Evolutionary conservation across 202 grass and related monocot genomes (phyloP).

Genomic region (Dendrocalamus latiflorus): DNA sequence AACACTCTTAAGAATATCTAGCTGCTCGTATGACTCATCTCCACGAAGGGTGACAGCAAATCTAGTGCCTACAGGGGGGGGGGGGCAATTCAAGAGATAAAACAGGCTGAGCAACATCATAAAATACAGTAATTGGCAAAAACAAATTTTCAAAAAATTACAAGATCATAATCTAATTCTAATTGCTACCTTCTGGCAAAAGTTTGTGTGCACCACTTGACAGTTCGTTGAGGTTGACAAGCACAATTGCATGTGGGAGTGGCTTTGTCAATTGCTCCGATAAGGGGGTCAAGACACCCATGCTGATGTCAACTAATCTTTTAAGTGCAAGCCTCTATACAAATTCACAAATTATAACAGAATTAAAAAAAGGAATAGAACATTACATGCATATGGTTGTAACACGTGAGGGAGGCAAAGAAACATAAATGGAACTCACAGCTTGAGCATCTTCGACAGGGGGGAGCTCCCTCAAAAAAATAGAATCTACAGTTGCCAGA

Average conservation of each 20-base stretch:
- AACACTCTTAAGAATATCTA: conserved; percentile 70
- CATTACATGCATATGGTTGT: not conserved
- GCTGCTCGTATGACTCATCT: conserved; percentile 71
- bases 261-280: conserved; percentile 93
- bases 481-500: conserved; percentile 90
- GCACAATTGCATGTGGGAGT: conserved; percentile 79
- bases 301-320: conserved; percentile 96
- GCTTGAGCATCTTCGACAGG: conserved; percentile 77
- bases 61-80: conserved; percentile 57
- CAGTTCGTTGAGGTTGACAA: conserved; percentile 86
- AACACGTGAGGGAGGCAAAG: not conserved
- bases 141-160: not conserved
- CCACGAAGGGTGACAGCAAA: conserved; percentile 69
- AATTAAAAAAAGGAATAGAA: not conserved
- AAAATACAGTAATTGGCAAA: not conserved
- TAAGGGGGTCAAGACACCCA: conserved; percentile 82
- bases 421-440: conserved; percentile 45
- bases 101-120: conserved; percentile 14
- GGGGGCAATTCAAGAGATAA: not conserved
- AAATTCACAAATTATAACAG: conserved; percentile 31
- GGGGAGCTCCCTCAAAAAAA: conserved; percentile 92
- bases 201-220: conserved; percentile 77
- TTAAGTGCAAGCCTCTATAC: conserved; percentile 95
- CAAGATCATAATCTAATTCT: conserved; percentile 9
- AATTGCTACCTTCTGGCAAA: conserved; percentile 77